phyloP scores from a whole-genome alignment of 2,329 filamentous ascomycete genomes.

The Eutypa lata region DNA sequence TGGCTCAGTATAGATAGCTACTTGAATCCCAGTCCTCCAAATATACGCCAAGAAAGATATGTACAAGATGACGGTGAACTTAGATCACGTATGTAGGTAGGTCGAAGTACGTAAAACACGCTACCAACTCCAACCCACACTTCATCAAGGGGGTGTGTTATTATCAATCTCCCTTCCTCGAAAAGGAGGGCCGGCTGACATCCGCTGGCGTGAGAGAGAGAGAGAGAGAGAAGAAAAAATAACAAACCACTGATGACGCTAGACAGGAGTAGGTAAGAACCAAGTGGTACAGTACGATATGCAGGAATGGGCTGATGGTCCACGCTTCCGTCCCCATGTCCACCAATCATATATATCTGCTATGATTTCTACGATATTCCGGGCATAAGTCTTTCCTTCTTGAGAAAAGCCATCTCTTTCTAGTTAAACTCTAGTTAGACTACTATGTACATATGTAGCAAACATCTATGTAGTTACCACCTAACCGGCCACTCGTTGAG shows the following conservation, averaged over 20 bases:
- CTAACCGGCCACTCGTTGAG: too few relatives aligned
- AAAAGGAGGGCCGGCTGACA: not conserved
- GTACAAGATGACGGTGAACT: too few relatives aligned
- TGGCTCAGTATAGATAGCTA: too few relatives aligned
- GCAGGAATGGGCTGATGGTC: not conserved
- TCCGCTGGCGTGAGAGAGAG: not conserved
- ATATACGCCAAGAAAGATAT: too few relatives aligned
- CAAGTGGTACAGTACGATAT: not conserved
- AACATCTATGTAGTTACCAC: too few relatives aligned
- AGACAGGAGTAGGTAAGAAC: not conserved
- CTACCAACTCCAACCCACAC: not conserved
- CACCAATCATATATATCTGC: not conserved
- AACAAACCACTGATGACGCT: not conserved
- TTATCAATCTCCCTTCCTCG: not conserved
- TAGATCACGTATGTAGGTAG: too few relatives aligned
- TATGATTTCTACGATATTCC: not conserved
- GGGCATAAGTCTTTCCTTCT: not conserved
- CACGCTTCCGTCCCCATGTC: not conserved
- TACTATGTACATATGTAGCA: too few relatives aligned
- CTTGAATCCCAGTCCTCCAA: too few relatives aligned
- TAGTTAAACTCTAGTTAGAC: too few relatives aligned
- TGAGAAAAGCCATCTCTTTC: not conserved
- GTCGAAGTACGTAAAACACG: not conserved
- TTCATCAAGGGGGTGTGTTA: not conserved
- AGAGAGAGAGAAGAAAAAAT: not conserved